Percentiles rank a stretch among this genome's conserved stretches.
Conservation (phyloP, 2,329 filamentous ascomycete species). For the Penicillium sp. region DNA sequence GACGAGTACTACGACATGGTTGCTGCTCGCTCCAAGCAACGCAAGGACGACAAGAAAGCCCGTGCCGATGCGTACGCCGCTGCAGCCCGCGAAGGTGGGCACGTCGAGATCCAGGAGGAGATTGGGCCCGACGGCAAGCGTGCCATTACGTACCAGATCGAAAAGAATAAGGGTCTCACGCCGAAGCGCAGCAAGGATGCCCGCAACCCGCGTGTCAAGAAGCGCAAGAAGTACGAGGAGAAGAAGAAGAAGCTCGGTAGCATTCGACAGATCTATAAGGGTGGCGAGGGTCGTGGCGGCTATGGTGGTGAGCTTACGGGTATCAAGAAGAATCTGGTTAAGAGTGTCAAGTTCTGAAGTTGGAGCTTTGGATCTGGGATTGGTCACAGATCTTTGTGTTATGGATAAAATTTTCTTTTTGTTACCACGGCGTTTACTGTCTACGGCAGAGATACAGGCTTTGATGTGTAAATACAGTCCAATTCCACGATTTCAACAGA, state of each 20-base stretch:
- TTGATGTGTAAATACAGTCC: slow-evolving; percentile 27
- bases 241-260: slow-evolving; percentile 96
- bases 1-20: slow-evolving; percentile 85
- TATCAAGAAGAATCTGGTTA: slow-evolving; percentile 91
- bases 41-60: slow-evolving; percentile 75
- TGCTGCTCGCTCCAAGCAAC: slow-evolving; percentile 56
- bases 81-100: slow-evolving; percentile 58
- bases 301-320: slow-evolving; percentile 92
- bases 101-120: slow-evolving; percentile 66
- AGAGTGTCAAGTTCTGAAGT: slow-evolving; percentile 84
- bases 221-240: slow-evolving; percentile 92
- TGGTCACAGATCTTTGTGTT: slow-evolving; percentile 13
- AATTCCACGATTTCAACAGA: slow-evolving; percentile 20
- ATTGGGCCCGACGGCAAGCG: slow-evolving; percentile 84
- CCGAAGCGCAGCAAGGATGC: slow-evolving; percentile 92
- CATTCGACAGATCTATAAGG: slow-evolving; percentile 83
- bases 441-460: slow-evolving; percentile 24
- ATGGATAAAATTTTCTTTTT: slow-evolving; percentile 19
- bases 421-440: slow-evolving; percentile 21
- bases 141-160: slow-evolving; percentile 88
- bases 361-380: slow-evolving; percentile 2
- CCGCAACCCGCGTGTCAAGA: slow-evolving; percentile 95
- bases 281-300: slow-evolving; percentile 77
- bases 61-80: slow-evolving; percentile 58
- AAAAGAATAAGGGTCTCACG: slow-evolving; percentile 96